phyloP scores from a whole-genome alignment of 768 basidiomycete genomes.

The Boletus eberwhitei region DNA sequence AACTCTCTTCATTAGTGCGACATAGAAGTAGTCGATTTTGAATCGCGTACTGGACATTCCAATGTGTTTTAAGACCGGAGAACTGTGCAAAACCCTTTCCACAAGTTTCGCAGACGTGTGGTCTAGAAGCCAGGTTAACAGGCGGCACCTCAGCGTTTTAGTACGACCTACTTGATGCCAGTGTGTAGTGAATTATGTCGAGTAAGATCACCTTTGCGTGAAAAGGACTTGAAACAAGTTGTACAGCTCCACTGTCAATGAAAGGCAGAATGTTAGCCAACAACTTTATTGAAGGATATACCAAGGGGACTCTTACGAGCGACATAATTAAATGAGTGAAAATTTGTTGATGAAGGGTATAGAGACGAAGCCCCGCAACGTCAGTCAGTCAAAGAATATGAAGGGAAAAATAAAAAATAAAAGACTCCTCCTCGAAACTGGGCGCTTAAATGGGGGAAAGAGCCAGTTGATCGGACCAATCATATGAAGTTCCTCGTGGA shows the following conservation, averaged over 20 bases:
- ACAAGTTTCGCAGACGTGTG: constrained; percentile 50
- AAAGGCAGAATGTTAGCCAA: neutral
- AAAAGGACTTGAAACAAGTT: constrained; percentile 48
- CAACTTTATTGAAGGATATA: neutral
- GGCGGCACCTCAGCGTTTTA: neutral
- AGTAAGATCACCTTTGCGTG: constrained; percentile 56
- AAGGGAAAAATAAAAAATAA: constrained; percentile 7
- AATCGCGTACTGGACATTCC: constrained; percentile 59
- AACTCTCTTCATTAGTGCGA: constrained; percentile 9
- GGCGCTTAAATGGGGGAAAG: constrained; percentile 19
- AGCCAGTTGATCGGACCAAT: constrained; percentile 10
- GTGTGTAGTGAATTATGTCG: constrained; percentile 54
- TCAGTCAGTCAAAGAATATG: constrained; percentile 29
- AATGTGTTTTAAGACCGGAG: constrained; percentile 60
- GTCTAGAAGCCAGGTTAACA: constrained; percentile 36
- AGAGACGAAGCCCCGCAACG: constrained; percentile 48
- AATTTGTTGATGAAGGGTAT: constrained; percentile 19
- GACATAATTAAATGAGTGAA: constrained; percentile 17
- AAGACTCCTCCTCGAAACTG: neutral
- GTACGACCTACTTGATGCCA: constrained; percentile 42
- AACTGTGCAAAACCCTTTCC: constrained; percentile 55
- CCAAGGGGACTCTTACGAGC: constrained; percentile 14
- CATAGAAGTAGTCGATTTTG: neutral
- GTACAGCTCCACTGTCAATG: constrained; percentile 37
- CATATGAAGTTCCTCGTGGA: constrained; percentile 6